Evolutionary conservation across 1,139 yeast species (phyloP), one percentile per base, ranked within the genome.

Genomic region (Kazachstania sp.): DNA sequence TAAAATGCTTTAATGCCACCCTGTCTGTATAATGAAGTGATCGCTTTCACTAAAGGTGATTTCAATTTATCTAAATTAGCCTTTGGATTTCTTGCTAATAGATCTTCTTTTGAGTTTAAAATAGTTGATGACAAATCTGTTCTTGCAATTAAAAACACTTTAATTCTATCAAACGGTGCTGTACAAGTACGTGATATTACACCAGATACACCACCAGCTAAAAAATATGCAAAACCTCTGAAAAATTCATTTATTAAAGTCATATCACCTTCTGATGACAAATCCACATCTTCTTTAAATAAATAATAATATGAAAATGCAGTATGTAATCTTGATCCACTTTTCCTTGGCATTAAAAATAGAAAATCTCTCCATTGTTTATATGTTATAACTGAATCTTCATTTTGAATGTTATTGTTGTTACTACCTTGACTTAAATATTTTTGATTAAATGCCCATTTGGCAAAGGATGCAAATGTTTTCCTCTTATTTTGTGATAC

Each of bases 151-250:
- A 92, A 71, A 58, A 86, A 92, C 18, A 92, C 97, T 63, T 92
- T 92, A 26, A 92, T 78, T 64, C 98, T 76, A 65, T 92, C 98
- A 58, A 92, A 86, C 12, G 98, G 98, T 0, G 98, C 98, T 0
- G 98, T 92, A 59, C 95, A 84, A 0, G 97, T 88, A 68, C 98
- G 79, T n/a, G 97, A 87, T 4, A 92, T 84, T 5, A 92, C 98
- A 2, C 98, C 98, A 0, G 97, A 86, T 31, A 90, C 67, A 0
- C 98, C 98, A 34, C 98, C 98, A 1, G 97, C 95, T 34, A 88
- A 67, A 60, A 92, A 92, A 63, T 80, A 92, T 0, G 97, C 97
- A 54, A 87, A 74, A 31, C 97, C 95, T 60, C 83, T 81, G 41
- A 86, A 70, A 46, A 86, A 77, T 54, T 86, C 95, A 60, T 79